A percentile compares a stretch with the other conserved stretches of the same genome.
phyloP scores from a whole-genome alignment of 2,329 filamentous ascomycete genomes.

The Cytospora leucostoma region DNA sequence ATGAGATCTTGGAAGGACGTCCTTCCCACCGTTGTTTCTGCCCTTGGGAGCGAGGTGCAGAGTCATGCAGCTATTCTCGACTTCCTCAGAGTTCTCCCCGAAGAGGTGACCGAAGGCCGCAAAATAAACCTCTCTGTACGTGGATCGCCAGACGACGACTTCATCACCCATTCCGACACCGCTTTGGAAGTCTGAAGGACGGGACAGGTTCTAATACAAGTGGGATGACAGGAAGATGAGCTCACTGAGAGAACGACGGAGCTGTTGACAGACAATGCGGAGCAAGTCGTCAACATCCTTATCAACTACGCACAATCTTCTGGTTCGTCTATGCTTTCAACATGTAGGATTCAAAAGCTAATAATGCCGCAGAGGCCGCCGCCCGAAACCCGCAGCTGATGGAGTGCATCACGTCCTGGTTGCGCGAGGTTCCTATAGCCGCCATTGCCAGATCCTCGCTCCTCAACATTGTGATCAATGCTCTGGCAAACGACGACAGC shows the following conservation, averaged over 20 bases:
- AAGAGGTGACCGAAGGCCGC: constrained; percentile 98
- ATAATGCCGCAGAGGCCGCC: constrained; percentile 60
- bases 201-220: constrained; percentile 47
- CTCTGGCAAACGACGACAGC: constrained; percentile 72
- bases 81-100: constrained; percentile 93
- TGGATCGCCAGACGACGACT: constrained; percentile 63
- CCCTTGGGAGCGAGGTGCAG: constrained; percentile 73
- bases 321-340: constrained; percentile 54
- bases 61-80: constrained; percentile 89
- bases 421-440: constrained; percentile 84
- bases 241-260: constrained; percentile 82
- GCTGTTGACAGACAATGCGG: constrained; percentile 85
- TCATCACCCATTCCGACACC: constrained; percentile 39
- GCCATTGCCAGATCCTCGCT: constrained; percentile 85
- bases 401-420: constrained; percentile 95
- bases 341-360: constrained; percentile 29
- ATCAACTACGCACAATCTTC: constrained; percentile 92
- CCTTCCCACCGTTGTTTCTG: constrained; percentile 74
- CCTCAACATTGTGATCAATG: constrained; percentile 77
- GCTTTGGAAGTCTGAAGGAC: constrained; percentile 38
- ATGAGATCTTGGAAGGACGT: constrained; percentile 97
- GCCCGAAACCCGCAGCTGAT: constrained; percentile 86
- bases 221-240: constrained; percentile 83
- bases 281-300: constrained; percentile 82
- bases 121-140: constrained; percentile 99